Base-by-base conservation (phyloP, 345 rosid genomes). In the Pugionium dolabratum region DNA sequence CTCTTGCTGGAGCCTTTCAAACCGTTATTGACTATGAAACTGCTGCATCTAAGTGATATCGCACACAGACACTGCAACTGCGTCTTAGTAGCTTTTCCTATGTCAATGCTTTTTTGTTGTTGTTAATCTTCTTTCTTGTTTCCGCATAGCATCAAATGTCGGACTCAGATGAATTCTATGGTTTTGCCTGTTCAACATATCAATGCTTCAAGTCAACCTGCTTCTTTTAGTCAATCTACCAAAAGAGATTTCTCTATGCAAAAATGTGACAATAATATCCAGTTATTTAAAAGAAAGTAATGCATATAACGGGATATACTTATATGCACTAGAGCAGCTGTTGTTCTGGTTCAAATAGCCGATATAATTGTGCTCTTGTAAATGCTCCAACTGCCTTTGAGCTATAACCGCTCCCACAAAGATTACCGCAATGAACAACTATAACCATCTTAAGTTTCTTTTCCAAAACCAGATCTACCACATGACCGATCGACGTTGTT, bases 1-100 rank as follows among this genome's bases (percentile, higher is more conserved):
- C 97, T 35, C 73, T 92, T 32, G 98, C 83, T 30, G 97, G 98
- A 35, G 98, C 98, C 4, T 92, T 92, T 50, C 86, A 92, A 84
- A 89, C 93, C 27, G 97, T 87, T 65, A 92, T 92, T 4, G 94
- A 85, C 69, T 83, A 89, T 47, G 89, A 91, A 79, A 56, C 93
- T 31, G 79, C 80, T 29, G 66, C 69, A 40, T 75, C 86, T 39
- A 83, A 81, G 71, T 78, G 76, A 78, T 35, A 43, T 50, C 48
- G 36, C 60, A 35, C 27, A 34, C 49, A 65, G 41, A 57, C 54
- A 45, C 39, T 51, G 25, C 44, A 36, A 52, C 54, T 51, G 62
- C 28, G 5, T 65, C 42, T 59, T 50, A 32, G 58, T 59, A 73
- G 72, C 62, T 59, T 71, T 71, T 58, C 49, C 39, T 45, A 26